These are phyloP conservation scores for Aspergillus affinis DNA, from an alignment of 495 filamentous ascomycete genomes.

Conservation along the genomic window DNA sequence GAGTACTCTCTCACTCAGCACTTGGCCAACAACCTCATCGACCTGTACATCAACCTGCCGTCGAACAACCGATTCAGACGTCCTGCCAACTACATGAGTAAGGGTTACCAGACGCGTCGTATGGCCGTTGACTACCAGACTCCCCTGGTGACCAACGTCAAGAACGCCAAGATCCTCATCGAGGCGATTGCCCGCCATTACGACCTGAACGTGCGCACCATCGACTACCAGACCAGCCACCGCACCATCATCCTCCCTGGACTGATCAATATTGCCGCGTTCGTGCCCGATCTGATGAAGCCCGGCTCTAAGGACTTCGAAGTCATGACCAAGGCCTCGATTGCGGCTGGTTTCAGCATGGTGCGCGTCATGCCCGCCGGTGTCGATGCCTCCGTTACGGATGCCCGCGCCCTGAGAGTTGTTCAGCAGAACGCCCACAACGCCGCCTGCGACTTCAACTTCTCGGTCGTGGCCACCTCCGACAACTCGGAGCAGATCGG, in stretches of 20 bases:
- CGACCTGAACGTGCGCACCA: conserved; percentile 72
- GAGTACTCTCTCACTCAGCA: conserved; percentile 96
- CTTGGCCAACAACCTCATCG: conserved; percentile 93
- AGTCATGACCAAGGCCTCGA: conserved; percentile 68
- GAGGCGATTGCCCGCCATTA: conserved; percentile 90
- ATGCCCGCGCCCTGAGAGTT: conserved; percentile 67
- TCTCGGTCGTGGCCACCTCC: conserved; percentile 79
- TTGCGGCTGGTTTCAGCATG: conserved; percentile 81
- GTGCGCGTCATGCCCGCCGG: conserved; percentile 79
- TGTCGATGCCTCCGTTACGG: conserved; percentile 68
- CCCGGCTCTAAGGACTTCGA: conserved; percentile 68
- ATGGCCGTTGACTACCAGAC: conserved; percentile 99
- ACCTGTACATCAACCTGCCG: conserved; percentile 97
- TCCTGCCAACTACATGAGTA: conserved; percentile 97
- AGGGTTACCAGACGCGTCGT: conserved; percentile 88
- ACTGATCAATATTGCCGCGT: conserved; percentile 76
- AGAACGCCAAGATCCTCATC: conserved; percentile 96
- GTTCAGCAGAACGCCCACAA: conserved; percentile 74
- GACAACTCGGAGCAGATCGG: conserved; percentile 74
- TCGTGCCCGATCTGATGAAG: conserved; percentile 70
- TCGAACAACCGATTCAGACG: conserved; percentile 96
- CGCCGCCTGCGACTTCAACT: conserved; percentile 78
- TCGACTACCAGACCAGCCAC: conserved; percentile 89
- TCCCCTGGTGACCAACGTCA: conserved; percentile 95
- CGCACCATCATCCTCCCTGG: conserved; percentile 74